These are phyloP conservation scores for Sutorius eximius DNA, from an alignment of 1,284 basidiomycete species.

Conservation along the genomic window DNA sequence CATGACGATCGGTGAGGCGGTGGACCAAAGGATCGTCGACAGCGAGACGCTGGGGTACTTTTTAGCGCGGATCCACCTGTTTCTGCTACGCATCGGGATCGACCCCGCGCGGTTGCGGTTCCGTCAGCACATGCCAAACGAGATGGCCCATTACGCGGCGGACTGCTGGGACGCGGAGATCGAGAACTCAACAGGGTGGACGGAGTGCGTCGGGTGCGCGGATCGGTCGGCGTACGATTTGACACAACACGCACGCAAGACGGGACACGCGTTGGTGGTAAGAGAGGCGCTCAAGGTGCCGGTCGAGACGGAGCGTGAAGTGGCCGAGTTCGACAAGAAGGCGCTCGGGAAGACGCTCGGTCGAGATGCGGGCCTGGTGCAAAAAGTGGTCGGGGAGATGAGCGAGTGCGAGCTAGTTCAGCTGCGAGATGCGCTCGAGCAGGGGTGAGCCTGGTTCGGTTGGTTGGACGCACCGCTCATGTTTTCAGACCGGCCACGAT, in stretches of 20 bases:
- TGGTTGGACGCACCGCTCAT: not conserved
- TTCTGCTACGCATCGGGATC: slow-evolving; percentile 92
- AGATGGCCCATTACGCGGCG: slow-evolving; percentile 99
- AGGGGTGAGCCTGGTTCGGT: slow-evolving; percentile 55
- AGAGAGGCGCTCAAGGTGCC: slow-evolving; percentile 86
- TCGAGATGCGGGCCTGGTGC: slow-evolving; percentile 75
- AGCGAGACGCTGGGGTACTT: slow-evolving; percentile 99
- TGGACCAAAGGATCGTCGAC: slow-evolving; percentile 83
- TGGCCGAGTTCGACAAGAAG: slow-evolving; percentile 87
- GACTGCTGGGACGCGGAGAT: slow-evolving; percentile 99
- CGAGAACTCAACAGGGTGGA: slow-evolving; percentile 94
- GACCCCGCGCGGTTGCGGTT: slow-evolving; percentile 85
- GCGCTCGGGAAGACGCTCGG: slow-evolving; percentile 88
- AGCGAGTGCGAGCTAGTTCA: slow-evolving; percentile 69
- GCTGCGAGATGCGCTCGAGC: slow-evolving; percentile 73
- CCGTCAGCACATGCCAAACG: slow-evolving; percentile 95
- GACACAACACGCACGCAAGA: slow-evolving; percentile 59
- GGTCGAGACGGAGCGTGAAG: slow-evolving; percentile 68
- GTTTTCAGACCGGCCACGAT: slow-evolving; percentile 47
- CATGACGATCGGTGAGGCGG: slow-evolving; percentile 88
- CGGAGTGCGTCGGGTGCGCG: slow-evolving; percentile 99
- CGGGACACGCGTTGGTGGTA: slow-evolving; percentile 76
- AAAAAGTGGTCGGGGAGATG: slow-evolving; percentile 68
- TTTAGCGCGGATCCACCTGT: slow-evolving; percentile 89
- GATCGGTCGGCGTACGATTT: slow-evolving; percentile 96